These are phyloP conservation scores for Camellia sinensis DNA, from an alignment of 148 eudicot genomes.

Conservation along the genomic window DNA sequence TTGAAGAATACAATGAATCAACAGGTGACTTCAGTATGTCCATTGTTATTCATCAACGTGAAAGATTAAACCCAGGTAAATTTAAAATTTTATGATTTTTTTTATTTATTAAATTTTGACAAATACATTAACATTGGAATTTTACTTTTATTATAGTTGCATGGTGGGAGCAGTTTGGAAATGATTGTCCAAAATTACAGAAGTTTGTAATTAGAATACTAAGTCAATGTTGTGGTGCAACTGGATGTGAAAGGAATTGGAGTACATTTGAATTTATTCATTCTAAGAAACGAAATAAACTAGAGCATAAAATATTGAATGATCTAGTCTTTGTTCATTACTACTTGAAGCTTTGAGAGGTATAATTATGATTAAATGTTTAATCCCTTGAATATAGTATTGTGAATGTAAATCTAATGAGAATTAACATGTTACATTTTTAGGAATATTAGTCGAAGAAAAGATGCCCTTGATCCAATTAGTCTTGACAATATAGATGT, in stretches of 20 bases:
- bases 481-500: constrained; percentile 9
- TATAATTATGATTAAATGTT: background rate
- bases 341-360: background rate
- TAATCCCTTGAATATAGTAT: no score
- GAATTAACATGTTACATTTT: background rate
- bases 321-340: background rate
- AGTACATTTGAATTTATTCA: constrained; percentile 12
- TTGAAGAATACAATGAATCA: background rate
- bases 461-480: constrained; percentile 5
- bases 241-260: constrained; percentile 7
- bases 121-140: background rate
- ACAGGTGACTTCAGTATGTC: background rate
- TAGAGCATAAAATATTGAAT: background rate
- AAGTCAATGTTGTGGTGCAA: background rate
- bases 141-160: background rate
- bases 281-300: background rate
- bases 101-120: background rate
- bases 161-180: constrained; percentile 7
- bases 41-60: background rate
- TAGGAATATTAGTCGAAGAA: background rate
- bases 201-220: background rate
- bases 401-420: no score
- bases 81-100: background rate
- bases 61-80: background rate
- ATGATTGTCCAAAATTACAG: background rate